phyloP scores from a whole-genome alignment of 495 filamentous ascomycete genomes.

The Neurospora terricola region DNA sequence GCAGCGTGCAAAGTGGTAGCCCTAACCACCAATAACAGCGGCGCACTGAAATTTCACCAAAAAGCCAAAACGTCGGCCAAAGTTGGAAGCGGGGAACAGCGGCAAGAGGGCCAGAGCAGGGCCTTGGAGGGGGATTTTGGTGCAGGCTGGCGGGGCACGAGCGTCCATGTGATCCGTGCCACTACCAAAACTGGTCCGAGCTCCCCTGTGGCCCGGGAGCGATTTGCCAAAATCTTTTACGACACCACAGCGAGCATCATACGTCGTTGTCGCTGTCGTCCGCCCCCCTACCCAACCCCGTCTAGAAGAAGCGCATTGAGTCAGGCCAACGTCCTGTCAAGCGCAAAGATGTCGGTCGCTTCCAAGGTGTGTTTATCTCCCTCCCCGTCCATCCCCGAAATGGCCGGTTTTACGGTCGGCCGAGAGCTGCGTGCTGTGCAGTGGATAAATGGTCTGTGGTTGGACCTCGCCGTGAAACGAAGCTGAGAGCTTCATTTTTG shows the following conservation, averaged over 20 bases:
- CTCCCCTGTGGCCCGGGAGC: neutral
- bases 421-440: neutral
- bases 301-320: neutral
- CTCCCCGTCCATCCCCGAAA: neutral
- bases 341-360: constrained; percentile 53
- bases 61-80: neutral
- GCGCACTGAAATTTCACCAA: neutral
- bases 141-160: neutral
- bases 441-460: neutral
- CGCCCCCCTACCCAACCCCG: neutral
- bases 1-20: neutral
- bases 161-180: neutral
- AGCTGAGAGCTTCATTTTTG: neutral
- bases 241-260: neutral
- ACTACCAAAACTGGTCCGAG: neutral
- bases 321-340: neutral
- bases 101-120: neutral
- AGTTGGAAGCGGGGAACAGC: neutral
- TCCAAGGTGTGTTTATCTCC: constrained; percentile 43
- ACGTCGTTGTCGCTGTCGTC: constrained; percentile 2
- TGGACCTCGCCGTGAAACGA: neutral
- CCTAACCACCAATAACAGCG: neutral
- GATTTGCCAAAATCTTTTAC: neutral
- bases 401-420: neutral
- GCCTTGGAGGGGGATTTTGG: neutral